These are phyloP conservation scores for Grifola frondosa DNA, from an alignment of 1,284 basidiomycete species.

Conservation along the genomic window DNA sequence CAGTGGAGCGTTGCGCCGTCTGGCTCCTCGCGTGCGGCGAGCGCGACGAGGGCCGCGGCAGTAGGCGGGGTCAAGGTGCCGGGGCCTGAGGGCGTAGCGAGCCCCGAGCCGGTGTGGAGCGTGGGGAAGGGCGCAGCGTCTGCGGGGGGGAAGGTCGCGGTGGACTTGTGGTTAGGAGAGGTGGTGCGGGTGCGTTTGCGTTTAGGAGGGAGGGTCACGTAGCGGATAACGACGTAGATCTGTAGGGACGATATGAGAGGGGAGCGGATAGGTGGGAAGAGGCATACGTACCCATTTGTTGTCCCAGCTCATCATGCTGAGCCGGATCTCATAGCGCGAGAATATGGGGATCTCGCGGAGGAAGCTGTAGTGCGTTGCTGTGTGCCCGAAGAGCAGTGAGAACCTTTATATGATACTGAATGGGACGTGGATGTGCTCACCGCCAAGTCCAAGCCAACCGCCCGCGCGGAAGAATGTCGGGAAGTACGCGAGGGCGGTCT, in stretches of 20 bases:
- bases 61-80: conserved; percentile 30
- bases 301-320: conserved; percentile 74
- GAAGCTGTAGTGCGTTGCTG: conserved; percentile 74
- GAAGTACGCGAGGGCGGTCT: conserved; percentile 48
- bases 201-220: conserved; percentile 59
- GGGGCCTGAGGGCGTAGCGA: conserved; percentile 16
- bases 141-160: conserved; percentile 21
- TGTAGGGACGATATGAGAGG: conserved; percentile 26
- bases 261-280: background rate
- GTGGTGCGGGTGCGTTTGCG: conserved; percentile 18
- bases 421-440: conserved; percentile 33
- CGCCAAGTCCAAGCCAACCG: conserved; percentile 71
- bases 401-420: background rate
- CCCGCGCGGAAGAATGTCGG: conserved; percentile 64
- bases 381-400: background rate
- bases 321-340: conserved; percentile 65
- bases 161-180: background rate
- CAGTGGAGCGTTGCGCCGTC: conserved; percentile 68
- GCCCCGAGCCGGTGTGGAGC: conserved; percentile 29
- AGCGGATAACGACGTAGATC: conserved; percentile 66
- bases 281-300: conserved; percentile 76
- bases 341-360: conserved; percentile 80
- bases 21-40: conserved; percentile 35
- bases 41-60: conserved; percentile 27
- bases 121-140: conserved; percentile 24